These are phyloP conservation scores for Cydonia oblonga DNA, from an alignment of 331 rosid species.

Conservation along the genomic window DNA sequence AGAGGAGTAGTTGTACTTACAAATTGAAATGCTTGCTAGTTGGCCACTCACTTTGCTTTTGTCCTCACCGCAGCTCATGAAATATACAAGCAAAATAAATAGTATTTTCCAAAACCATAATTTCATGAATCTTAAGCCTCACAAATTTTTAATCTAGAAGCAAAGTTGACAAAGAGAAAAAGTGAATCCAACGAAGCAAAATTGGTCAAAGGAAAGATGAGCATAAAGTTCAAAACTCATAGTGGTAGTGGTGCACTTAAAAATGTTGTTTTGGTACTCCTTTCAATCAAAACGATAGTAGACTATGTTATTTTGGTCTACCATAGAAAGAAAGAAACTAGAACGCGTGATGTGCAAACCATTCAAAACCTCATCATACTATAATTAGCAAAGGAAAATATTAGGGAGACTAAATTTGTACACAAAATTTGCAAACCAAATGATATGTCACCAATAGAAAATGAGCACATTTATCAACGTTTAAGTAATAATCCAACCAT, in stretches of 20 bases:
- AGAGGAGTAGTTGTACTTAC: neutral
- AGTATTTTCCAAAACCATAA: neutral
- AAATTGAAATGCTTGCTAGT: neutral
- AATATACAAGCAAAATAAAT: neutral
- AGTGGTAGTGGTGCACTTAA: conserved; percentile 8
- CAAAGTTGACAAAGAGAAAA: neutral
- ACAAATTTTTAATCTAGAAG: neutral
- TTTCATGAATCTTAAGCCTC: neutral
- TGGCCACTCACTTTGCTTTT: neutral
- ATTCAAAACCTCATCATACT: neutral
- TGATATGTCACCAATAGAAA: too few species aligned
- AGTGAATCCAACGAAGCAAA: neutral
- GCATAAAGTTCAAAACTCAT: neutral
- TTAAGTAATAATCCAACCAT: too few species aligned
- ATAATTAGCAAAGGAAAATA: neutral
- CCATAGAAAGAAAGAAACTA: neutral
- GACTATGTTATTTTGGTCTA: neutral
- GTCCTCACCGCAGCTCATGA: neutral
- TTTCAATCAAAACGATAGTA: neutral
- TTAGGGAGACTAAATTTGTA: too few species aligned
- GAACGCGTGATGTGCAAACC: neutral
- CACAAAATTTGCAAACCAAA: too few species aligned
- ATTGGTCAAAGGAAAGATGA: conserved; percentile 1
- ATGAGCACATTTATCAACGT: too few species aligned
- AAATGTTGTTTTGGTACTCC: neutral